phyloP scores from a whole-genome alignment of 345 rosid species.

The Sisymbrium altissimum region DNA sequence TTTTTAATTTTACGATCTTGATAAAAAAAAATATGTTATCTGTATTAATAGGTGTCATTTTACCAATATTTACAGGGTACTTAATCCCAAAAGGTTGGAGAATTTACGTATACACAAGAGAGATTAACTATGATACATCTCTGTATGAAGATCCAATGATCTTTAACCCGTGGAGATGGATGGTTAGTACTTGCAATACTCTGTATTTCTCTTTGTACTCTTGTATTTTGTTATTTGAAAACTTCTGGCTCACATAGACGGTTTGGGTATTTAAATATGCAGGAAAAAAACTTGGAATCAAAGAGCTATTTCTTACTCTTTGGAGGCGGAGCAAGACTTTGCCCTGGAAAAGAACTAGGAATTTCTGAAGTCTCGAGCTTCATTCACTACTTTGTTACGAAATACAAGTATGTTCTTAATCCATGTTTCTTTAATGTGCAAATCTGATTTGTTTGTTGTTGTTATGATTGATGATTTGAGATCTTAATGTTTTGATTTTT shows the following conservation, averaged over 20 bases:
- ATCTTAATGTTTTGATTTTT: not conserved
- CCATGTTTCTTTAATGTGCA: not conserved
- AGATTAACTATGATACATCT: conserved; percentile 65
- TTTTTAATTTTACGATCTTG: not conserved
- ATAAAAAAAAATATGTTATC: not conserved
- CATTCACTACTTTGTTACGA: conserved; percentile 87
- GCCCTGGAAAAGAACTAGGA: conserved; percentile 96
- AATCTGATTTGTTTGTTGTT: not conserved
- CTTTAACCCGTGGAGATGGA: conserved; percentile 99
- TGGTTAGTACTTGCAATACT: conserved; percentile 38
- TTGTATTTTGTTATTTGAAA: not conserved
- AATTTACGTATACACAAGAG: conserved; percentile 86
- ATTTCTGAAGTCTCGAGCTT: conserved; percentile 84
- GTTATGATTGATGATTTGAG: not conserved
- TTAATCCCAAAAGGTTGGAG: conserved; percentile 91
- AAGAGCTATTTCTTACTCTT: conserved; percentile 57
- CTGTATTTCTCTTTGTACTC: not conserved
- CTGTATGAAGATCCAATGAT: conserved; percentile 61
- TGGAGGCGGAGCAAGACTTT: conserved; percentile 87
- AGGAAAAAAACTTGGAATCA: conserved; percentile 70
- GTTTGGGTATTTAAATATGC: conserved; percentile 13
- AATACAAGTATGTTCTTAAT: conserved; percentile 52
- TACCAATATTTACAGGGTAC: conserved; percentile 46
- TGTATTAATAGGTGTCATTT: not conserved
- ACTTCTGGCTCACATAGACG: not conserved